Base-by-base conservation (phyloP, 2,329 filamentous ascomycete genomes). In the Aschersonia sp. region DNA sequence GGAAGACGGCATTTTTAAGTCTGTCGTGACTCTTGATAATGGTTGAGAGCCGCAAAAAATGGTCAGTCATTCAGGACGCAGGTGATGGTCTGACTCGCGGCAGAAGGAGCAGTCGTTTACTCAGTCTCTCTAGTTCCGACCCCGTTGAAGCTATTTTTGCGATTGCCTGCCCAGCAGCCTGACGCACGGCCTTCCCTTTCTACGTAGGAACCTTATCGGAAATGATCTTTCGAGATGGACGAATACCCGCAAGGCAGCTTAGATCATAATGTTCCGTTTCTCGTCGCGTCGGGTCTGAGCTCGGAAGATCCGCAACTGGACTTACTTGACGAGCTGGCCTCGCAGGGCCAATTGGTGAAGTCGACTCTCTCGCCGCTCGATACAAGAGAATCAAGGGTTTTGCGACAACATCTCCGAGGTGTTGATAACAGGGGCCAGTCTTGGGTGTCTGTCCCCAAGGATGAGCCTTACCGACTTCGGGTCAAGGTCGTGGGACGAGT, bases 261-360 rank as follows among this genome's bases (percentile, higher is more conserved):
- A 63, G 79, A 82, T 62, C 89, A 92, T 67, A 94, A 92, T 66
- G 75, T 94, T 57, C 91, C 91, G 38, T 75, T 95, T 49, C 68
- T 97, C 51, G 71, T 94, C 44, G 76, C 94, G 35, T 88, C 88
- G 40, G 92, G 91, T 9, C 74, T 96, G 66, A 59, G 60, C 60
- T 54, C 56, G 50, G 43, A 67, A 64, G 57, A 60, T 30, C 54
- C 71, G 54, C 59, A 69, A 54, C 63, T 69, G 50, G 58, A 66
- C 47, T 55, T 69, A 45, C 66, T 74, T 54, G 68, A 68, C 44
- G 71, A 72, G 47, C 70, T 84, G 41, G 72, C 76, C 56, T 76
- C 78, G 50, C 68, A 72, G 47, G 78, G 75, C 28, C 71, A 78
- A 41, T 70, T 77, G 50, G 74, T 94, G 55, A 75, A 74, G 53